These are phyloP conservation scores for Discostella stelligeroides DNA, from an alignment of 108 stramenopile species.

Conservation along the genomic window DNA sequence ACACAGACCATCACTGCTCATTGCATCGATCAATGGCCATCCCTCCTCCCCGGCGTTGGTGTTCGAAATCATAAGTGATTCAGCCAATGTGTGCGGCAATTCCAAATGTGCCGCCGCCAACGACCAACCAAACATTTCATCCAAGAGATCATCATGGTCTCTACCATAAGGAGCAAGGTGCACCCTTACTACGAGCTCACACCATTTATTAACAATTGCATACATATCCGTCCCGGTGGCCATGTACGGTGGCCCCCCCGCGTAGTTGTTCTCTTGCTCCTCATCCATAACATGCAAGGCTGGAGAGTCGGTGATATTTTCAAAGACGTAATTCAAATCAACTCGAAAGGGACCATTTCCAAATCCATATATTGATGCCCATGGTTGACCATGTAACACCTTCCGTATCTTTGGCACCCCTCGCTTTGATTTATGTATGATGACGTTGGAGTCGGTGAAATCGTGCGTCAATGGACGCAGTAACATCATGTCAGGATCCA, in stretches of 20 bases:
- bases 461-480: constrained; percentile 82
- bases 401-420: constrained; percentile 36
- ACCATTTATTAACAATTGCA: constrained; percentile 66
- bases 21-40: constrained; percentile 59
- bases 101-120: constrained; percentile 81
- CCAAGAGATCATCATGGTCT: constrained; percentile 64
- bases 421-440: constrained; percentile 40
- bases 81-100: constrained; percentile 63
- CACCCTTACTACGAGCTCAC: constrained; percentile 66
- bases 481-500: constrained; percentile 87
- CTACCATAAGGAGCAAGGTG: constrained; percentile 41
- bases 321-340: constrained; percentile 54
- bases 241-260: constrained; percentile 82
- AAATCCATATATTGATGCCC: constrained; percentile 90
- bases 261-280: constrained; percentile 54
- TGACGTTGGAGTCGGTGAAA: constrained; percentile 66
- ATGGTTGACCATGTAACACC: constrained; percentile 89
- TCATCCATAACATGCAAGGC: constrained; percentile 36
- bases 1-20: constrained; percentile 54
- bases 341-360: constrained; percentile 75
- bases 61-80: constrained; percentile 78
- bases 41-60: constrained; percentile 66
- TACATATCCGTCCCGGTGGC: constrained; percentile 76
- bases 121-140: constrained; percentile 93
- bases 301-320: constrained; percentile 51